These are phyloP conservation scores for Rhizopogon rudus DNA, from an alignment of 768 basidiomycete genomes.

Conservation along the genomic window DNA sequence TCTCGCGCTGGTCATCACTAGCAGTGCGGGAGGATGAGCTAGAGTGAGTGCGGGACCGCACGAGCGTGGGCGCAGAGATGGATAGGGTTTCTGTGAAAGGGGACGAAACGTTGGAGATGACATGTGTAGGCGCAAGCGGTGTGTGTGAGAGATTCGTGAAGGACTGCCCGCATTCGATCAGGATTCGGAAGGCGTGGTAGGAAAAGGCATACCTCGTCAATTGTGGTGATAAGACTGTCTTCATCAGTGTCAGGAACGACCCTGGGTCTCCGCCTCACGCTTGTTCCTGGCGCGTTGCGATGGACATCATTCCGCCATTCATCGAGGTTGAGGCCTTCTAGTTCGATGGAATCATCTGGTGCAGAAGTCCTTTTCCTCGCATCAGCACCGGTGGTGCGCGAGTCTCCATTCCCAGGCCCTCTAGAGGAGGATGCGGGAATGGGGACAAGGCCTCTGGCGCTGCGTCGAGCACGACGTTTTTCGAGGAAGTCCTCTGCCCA, in stretches of 20 bases:
- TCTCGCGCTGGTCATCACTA: constrained; percentile 9
- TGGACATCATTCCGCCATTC: constrained; percentile 48
- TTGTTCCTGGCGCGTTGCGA: constrained; percentile 8
- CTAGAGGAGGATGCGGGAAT: constrained; percentile 11
- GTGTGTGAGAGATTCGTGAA: constrained; percentile 40
- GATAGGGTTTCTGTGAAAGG: constrained; percentile 7
- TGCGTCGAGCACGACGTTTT: constrained; percentile 22
- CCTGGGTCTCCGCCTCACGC: neutral
- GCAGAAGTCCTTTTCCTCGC: constrained; percentile 14
- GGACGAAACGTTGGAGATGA: constrained; percentile 36
- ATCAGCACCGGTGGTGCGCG: constrained; percentile 6
- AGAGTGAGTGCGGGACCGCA: constrained; percentile 13
- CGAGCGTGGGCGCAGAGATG: constrained; percentile 1
- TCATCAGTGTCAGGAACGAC: constrained; percentile 10
- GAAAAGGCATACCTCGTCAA: constrained; percentile 42
- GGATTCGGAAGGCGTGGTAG: neutral
- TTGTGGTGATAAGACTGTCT: constrained; percentile 16
- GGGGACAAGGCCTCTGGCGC: constrained; percentile 17
- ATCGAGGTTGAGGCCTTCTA: constrained; percentile 50
- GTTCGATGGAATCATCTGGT: constrained; percentile 33
- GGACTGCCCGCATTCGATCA: constrained; percentile 27
- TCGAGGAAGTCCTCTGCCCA: constrained; percentile 32
- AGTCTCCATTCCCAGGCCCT: constrained; percentile 6
- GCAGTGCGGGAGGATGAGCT: neutral
- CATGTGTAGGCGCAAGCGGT: constrained; percentile 45